phyloP scores from a whole-genome alignment of 1,139 yeast genomes.

The Arxiozyma heterogenica region DNA sequence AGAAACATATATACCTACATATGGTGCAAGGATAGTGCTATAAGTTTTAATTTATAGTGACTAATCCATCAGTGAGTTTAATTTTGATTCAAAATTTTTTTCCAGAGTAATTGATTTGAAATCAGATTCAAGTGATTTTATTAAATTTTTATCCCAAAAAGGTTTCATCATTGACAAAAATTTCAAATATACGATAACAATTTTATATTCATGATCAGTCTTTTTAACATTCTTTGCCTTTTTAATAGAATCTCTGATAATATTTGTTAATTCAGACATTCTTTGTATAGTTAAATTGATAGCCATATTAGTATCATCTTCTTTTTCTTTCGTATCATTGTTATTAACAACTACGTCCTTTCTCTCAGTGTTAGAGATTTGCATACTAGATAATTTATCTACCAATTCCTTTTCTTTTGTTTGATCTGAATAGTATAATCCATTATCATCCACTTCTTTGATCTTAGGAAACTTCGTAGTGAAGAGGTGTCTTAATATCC shows the following conservation, averaged over 20 bases:
- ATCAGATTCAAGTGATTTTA: neutral
- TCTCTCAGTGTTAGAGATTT: neutral
- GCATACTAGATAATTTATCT: neutral
- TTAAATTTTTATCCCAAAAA: neutral
- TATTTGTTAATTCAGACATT: slow-evolving; percentile 18
- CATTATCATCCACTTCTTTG: neutral
- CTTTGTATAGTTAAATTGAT: slow-evolving; percentile 17
- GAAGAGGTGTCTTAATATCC: slow-evolving; percentile 59
- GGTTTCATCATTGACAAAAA: neutral
- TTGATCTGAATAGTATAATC: neutral
- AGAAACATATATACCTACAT: too few relatives aligned
- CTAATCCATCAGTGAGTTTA: neutral
- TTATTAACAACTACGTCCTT: slow-evolving; percentile 4
- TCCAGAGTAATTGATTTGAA: neutral
- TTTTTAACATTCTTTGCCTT: slow-evolving; percentile 7
- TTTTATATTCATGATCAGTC: slow-evolving; percentile 10
- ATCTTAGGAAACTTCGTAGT: slow-evolving; percentile 12
- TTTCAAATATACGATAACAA: slow-evolving; percentile 17
- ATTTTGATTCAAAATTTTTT: neutral
- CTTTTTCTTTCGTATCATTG: slow-evolving; percentile 5
- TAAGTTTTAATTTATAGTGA: neutral
- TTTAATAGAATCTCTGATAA: slow-evolving; percentile 8
- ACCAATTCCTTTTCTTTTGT: neutral
- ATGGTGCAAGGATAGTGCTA: too few relatives aligned
- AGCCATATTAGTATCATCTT: slow-evolving; percentile 2